phyloP scores from a whole-genome alignment of 129 eudicot genomes.

The Helichrysum umbraculigerum region DNA sequence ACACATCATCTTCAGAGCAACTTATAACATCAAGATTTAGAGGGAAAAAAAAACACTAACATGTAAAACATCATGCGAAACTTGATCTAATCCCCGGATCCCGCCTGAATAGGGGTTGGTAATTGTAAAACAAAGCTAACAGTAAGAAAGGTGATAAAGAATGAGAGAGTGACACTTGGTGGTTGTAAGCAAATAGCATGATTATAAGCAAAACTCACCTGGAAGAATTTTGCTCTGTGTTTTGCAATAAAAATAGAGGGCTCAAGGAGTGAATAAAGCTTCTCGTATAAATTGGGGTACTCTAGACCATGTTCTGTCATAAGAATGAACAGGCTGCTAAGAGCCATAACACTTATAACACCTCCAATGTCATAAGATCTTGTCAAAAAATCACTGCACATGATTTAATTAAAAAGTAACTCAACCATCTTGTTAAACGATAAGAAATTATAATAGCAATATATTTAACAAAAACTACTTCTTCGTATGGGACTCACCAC shows the following conservation, averaged over 20 bases:
- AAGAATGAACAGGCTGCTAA: slow-evolving; percentile 76
- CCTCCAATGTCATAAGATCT: slow-evolving; percentile 97
- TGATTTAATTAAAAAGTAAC: not conserved
- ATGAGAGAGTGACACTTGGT: too few species aligned
- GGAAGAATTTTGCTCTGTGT: slow-evolving; percentile 82
- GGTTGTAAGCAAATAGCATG: not conserved
- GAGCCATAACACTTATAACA: slow-evolving; percentile 96
- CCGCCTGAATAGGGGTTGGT: not conserved
- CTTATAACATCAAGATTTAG: not conserved
- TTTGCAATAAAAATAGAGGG: slow-evolving; percentile 93
- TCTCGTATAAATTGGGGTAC: slow-evolving; percentile 79
- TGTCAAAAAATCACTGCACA: slow-evolving; percentile 94
- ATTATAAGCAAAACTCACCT: slow-evolving; percentile 46
- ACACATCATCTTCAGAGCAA: not conserved
- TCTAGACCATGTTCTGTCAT: slow-evolving; percentile 93
- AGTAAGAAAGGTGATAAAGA: too few species aligned
- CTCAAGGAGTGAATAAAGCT: slow-evolving; percentile 77
- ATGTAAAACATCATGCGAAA: not conserved
- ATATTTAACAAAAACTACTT: too few species aligned
- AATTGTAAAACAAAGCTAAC: not conserved
- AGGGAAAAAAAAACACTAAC: not conserved
- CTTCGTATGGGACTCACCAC: slow-evolving; percentile 45
- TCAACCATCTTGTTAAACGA: too few species aligned
- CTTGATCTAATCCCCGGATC: not conserved
- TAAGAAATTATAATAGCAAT: too few species aligned